Evolutionary conservation across 2,329 filamentous ascomycete species (phyloP), one percentile per base, ranked within the genome.

Genomic region (Colletotrichum liaoningense): DNA sequence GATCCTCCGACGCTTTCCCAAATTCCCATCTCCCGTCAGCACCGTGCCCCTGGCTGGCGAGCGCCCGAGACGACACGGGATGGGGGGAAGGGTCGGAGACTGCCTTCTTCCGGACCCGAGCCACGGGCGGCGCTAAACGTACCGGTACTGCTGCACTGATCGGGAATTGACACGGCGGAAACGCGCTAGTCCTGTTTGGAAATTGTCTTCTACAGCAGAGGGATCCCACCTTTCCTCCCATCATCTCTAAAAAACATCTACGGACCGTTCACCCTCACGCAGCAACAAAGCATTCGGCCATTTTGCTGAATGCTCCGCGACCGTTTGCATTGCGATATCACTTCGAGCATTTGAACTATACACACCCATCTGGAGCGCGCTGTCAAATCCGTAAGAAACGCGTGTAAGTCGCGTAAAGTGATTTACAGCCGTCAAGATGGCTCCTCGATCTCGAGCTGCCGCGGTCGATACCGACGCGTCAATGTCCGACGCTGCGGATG

Each of bases 381-480:
- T 24, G 22, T 57, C 35, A 26, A 42, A 33, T 22, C 22, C 19
- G 28, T 28, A 30, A 76, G 72, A 77, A 80, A 85, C 86, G 88
- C 88, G 88, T 89, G 86, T 82, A 77, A 85, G 86, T 88, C 88
- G 88, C 88, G 88, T 89, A 84, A 83, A 87, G 85, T 86, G 86
- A 83, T 82, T 80, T 77, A 52, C 71, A 74, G 78, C 69, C 75
- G 69, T 79, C 80, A 82, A 78, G 78, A 91, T 89, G 88, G 88
- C 89, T 79, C 88, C 85, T 78, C 87, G 88, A 78, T 85, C 87
- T 75, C 85, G 85, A 81, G 84, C 84, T 79, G 85, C 84, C 79
- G 90, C 84, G 78, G 86, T 84, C 77, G 89, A 92, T 76, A 86
- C 86, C 49, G 89, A 91, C 86, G 88, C 89, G 83, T 91, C 90